Conservation (phyloP, 2,329 filamentous ascomycete genomes). For the Penicillium sp. region DNA sequence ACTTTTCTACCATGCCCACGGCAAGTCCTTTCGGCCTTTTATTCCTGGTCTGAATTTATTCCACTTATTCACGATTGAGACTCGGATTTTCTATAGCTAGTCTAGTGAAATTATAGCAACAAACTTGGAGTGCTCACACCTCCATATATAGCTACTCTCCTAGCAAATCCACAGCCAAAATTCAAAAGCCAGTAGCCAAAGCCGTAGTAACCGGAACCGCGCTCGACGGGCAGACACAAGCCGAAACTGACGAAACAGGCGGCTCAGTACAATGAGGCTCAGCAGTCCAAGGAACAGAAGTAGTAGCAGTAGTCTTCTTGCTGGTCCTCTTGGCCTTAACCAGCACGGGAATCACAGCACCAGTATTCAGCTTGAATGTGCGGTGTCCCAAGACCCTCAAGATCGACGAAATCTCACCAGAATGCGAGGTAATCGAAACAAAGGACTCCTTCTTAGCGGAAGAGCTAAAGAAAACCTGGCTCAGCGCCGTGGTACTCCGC, state of each 20-base stretch:
- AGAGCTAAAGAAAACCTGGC: constrained; percentile 50
- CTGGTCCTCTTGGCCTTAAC: constrained; percentile 43
- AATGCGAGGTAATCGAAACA: constrained; percentile 60
- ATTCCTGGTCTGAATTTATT: no score
- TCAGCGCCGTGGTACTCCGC: constrained; percentile 48
- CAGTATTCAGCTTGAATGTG: constrained; percentile 49
- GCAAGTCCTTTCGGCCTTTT: no score
- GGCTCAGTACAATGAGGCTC: constrained; percentile 37
- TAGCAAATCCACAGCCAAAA: neutral
- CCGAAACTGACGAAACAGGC: constrained; percentile 31
- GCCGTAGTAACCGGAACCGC: constrained; percentile 33
- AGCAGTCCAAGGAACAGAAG: constrained; percentile 29
- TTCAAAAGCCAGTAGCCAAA: constrained; percentile 20
- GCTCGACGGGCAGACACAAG: constrained; percentile 35
- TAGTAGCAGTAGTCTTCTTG: constrained; percentile 13
- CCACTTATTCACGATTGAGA: no score
- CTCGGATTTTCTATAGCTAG: no score
- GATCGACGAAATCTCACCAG: constrained; percentile 57
- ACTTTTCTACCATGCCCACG: no score
- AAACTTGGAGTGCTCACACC: no score
- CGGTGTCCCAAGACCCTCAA: constrained; percentile 49
- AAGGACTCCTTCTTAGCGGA: constrained; percentile 45
- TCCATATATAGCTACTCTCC: no score
- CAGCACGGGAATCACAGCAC: constrained; percentile 54
- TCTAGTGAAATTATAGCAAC: no score